Conservation (phyloP, 108 stramenopile genomes). For the Pseudonitzschia pungens region DNA sequence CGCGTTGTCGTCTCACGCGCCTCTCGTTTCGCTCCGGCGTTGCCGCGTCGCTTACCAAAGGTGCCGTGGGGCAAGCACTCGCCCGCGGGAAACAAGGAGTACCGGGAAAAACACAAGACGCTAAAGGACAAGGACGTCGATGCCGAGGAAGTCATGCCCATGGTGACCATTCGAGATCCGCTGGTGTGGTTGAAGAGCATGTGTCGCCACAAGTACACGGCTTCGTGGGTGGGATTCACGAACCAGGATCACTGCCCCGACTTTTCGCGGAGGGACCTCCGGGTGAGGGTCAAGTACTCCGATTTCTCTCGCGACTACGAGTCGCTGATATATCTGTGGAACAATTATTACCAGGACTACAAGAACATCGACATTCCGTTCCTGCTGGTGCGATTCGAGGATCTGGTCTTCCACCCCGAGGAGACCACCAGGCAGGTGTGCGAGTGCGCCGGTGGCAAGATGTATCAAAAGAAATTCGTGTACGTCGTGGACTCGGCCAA, state of each 20-base stretch:
- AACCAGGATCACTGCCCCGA: conserved; percentile 57
- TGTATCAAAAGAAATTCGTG: conserved; percentile 35
- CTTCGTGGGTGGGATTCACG: conserved; percentile 43
- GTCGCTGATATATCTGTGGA: conserved; percentile 64
- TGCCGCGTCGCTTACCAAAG: not conserved
- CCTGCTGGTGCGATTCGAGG: conserved; percentile 79
- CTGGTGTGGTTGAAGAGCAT: conserved; percentile 71
- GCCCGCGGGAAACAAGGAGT: conserved; percentile 56
- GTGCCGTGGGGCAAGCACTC: conserved; percentile 84
- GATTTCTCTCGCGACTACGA: conserved; percentile 30
- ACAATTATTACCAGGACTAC: conserved; percentile 67
- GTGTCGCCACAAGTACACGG: conserved; percentile 73
- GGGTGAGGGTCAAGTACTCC: conserved; percentile 29
- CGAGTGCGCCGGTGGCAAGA: conserved; percentile 68
- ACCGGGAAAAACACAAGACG: conserved; percentile 44
- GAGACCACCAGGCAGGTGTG: conserved; percentile 52
- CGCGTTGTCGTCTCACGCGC: not conserved
- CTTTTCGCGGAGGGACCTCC: conserved; percentile 42
- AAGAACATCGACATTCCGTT: conserved; percentile 58
- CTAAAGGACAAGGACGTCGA: conserved; percentile 38
- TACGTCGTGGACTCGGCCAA: conserved; percentile 80
- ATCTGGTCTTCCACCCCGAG: conserved; percentile 69
- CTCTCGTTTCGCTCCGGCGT: not conserved
- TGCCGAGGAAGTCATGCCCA: conserved; percentile 41
- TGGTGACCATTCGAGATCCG: conserved; percentile 69